A percentile compares a stretch with the other conserved stretches of the same genome.
phyloP scores from a whole-genome alignment of 768 basidiomycete genomes.

The Suillus subluteus region DNA sequence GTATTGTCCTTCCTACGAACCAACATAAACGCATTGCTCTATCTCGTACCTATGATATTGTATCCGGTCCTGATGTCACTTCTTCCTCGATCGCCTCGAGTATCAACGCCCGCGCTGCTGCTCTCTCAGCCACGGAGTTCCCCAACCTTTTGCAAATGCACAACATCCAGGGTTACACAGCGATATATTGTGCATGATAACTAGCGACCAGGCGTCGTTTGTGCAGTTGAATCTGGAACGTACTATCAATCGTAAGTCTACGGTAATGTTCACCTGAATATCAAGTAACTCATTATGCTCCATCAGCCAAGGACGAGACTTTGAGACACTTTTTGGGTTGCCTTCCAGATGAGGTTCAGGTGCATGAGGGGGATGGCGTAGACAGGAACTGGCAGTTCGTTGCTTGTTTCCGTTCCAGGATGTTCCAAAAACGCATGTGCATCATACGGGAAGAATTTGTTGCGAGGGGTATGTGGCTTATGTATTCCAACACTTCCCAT shows the following conservation, averaged over 20 bases:
- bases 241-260: not conserved
- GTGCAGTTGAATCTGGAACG: not conserved
- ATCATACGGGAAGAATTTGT: not conserved
- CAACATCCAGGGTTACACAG: no score
- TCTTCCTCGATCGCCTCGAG: not conserved
- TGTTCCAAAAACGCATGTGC: not conserved
- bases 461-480: not conserved
- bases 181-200: not conserved
- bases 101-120: not conserved
- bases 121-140: no score
- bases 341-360: not conserved
- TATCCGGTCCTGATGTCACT: not conserved
- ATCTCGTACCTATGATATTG: not conserved
- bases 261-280: not conserved
- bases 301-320: not conserved
- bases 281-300: not conserved
- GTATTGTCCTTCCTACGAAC: not conserved
- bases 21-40: not conserved
- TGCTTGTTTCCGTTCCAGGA: not conserved
- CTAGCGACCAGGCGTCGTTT: not conserved
- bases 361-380: not conserved
- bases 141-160: no score
- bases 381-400: not conserved
- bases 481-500: not conserved
- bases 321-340: not conserved